Conservation (phyloP, 2,329 filamentous ascomycete genomes). For the Zasmidium cellare region DNA sequence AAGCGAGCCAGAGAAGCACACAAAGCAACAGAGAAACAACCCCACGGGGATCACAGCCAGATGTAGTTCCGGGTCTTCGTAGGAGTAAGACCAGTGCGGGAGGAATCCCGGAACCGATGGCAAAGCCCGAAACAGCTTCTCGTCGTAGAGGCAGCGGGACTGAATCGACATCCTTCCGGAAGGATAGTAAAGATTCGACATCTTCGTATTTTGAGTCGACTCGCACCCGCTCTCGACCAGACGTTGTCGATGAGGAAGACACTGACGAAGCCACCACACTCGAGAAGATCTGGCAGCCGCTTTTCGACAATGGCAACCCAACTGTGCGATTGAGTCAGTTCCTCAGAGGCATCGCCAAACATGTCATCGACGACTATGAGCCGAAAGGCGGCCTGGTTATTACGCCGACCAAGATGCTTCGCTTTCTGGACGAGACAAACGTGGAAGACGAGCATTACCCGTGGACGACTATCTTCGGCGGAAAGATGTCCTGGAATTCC, state of each 20-base stretch:
- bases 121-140: slow-evolving; percentile 6
- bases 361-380: slow-evolving; percentile 70
- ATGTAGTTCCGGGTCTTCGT: slow-evolving; percentile 9
- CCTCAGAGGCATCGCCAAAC: slow-evolving; percentile 69
- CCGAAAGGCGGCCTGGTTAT: slow-evolving; percentile 70
- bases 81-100: slow-evolving; percentile 19
- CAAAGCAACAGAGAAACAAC: slow-evolving; percentile 21
- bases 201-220: slow-evolving; percentile 8
- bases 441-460: slow-evolving; percentile 67
- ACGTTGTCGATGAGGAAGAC: slow-evolving; percentile 12
- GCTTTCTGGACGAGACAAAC: slow-evolving; percentile 69
- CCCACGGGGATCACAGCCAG: slow-evolving; percentile 21
- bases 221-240: slow-evolving; percentile 8
- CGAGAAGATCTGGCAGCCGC: slow-evolving; percentile 72
- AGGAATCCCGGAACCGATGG: slow-evolving; percentile 6
- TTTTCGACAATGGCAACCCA: slow-evolving; percentile 70
- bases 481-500: slow-evolving; percentile 40
- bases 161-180: slow-evolving; percentile 10
- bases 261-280: slow-evolving; percentile 54
- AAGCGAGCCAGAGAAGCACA: slow-evolving; percentile 18
- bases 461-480: slow-evolving; percentile 54
- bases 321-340: slow-evolving; percentile 70
- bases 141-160: slow-evolving; percentile 18
- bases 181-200: slow-evolving; percentile 19
- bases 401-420: slow-evolving; percentile 71